Evolutionary conservation across 1,284 basidiomycete species (phyloP).

Genomic region (Xerocomus minutiporus): DNA sequence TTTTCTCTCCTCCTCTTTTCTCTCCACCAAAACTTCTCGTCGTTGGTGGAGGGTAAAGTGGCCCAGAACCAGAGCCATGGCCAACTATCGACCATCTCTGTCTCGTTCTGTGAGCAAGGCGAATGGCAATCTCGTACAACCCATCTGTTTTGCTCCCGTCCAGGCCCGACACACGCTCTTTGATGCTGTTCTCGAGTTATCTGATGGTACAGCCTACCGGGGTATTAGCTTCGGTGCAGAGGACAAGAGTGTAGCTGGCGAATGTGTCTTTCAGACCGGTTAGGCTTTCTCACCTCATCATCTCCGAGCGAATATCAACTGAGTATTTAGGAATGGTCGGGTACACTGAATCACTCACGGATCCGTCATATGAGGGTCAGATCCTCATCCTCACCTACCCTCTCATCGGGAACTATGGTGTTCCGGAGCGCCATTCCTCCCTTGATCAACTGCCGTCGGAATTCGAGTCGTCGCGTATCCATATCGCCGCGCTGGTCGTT

Average conservation of each 20-base stretch:
- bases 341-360: slow-evolving; percentile 97
- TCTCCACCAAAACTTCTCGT: slow-evolving; percentile 36
- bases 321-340: slow-evolving; percentile 87
- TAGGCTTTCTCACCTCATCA: slow-evolving; percentile 33
- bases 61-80: slow-evolving; percentile 27
- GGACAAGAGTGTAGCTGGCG: slow-evolving; percentile 88
- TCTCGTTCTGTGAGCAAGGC: slow-evolving; percentile 42
- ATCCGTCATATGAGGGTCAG: slow-evolving; percentile 98
- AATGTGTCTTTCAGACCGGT: slow-evolving; percentile 99
- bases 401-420: slow-evolving; percentile 96
- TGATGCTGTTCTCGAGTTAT: slow-evolving; percentile 83
- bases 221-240: slow-evolving; percentile 94
- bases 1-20: slow-evolving; percentile 38
- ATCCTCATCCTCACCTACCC: slow-evolving; percentile 98
- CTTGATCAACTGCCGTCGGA: slow-evolving; percentile 65
- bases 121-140: slow-evolving; percentile 46
- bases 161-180: slow-evolving; percentile 20
- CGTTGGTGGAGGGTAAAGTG: slow-evolving; percentile 56
- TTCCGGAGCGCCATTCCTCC: slow-evolving; percentile 69
- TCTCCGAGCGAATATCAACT: slow-evolving; percentile 11
- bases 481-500: slow-evolving; percentile 88
- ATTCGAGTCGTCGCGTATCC: slow-evolving; percentile 95
- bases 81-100: slow-evolving; percentile 40
- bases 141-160: slow-evolving; percentile 45
- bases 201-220: slow-evolving; percentile 84